A percentile compares a stretch with the other conserved stretches of the same genome.
Conservation (phyloP, 2,329 filamentous ascomycete genomes). For the Exophiala sp. region DNA sequence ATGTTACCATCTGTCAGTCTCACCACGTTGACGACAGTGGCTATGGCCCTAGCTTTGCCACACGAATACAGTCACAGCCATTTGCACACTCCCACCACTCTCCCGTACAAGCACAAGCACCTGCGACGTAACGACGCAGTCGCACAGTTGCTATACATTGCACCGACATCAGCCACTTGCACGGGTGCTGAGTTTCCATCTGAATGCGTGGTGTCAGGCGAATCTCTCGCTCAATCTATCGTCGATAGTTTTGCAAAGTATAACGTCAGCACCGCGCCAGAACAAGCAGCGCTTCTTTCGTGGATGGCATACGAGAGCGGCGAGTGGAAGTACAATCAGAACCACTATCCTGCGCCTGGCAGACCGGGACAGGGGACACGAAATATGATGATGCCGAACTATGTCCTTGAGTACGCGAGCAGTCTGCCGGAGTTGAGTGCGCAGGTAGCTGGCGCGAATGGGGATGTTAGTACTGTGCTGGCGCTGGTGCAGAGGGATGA, state of each 20-base stretch:
- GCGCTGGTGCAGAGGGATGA: slow-evolving; percentile 49
- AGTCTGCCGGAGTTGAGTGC: slow-evolving; percentile 44
- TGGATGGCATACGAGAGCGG: slow-evolving; percentile 69
- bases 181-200: slow-evolving; percentile 4
- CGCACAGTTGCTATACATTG: slow-evolving; percentile 21
- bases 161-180: slow-evolving; percentile 21
- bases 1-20: not conserved
- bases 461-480: slow-evolving; percentile 44
- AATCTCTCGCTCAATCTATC: slow-evolving; percentile 40
- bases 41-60: not conserved
- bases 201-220: slow-evolving; percentile 21
- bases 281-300: slow-evolving; percentile 67
- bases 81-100: too few relatives aligned
- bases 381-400: slow-evolving; percentile 61
- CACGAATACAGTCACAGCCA: too few relatives aligned
- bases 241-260: slow-evolving; percentile 56
- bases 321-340: slow-evolving; percentile 68
- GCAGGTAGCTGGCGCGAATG: slow-evolving; percentile 33
- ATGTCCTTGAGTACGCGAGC: slow-evolving; percentile 54
- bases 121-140: slow-evolving; percentile 5
- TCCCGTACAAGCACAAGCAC: too few relatives aligned
- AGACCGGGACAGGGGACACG: slow-evolving; percentile 67
- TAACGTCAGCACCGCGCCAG: slow-evolving; percentile 50
- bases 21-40: not conserved
- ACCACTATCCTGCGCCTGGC: slow-evolving; percentile 50